Base-by-base conservation (phyloP, 306 rosid genomes). In the Fragaria ananassa region DNA sequence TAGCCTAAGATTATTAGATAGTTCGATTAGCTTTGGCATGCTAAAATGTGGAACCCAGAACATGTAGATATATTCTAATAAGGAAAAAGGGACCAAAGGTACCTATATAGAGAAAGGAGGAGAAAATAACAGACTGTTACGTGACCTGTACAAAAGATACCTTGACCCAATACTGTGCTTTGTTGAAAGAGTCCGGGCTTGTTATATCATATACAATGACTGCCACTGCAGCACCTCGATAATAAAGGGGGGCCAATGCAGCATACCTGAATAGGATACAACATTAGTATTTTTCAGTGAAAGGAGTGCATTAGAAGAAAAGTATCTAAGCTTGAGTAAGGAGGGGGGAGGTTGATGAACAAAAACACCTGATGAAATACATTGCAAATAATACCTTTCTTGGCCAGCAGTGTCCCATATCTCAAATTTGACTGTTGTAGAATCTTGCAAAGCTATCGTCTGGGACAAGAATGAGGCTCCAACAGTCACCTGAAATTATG, bases 341-440 rank as follows among this genome's bases (percentile, higher is more conserved):
- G 67, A 73, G 68, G 50, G 63, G 65, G 29, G 42, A 58, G 53
- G 71, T 8, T 25, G 67, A 71, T 49, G 21, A 74, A 63, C 18
- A 49, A 75, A 58, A 46, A 23, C 13, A 57, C 17, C 1, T 12
- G n/a, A 68, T 68, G 15, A 68, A 54, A 75, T 17, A 21, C 60
- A 79, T 51, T 46, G 75, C 21, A 31, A 57, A 60, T 27, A 76
- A 50, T 82, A 96, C 99, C 99, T 96, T 90, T 96, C 98, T 79
- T 96, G 99, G 70, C 99, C 99, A 80, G 99, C 99, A 56, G 99
- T 96, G 80, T 96, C 99, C 99, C 99, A 96, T 83, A 96, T 96
- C 91, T 96, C 99, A 85, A 96, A 96, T 87, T 96, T 96, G 78
- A 96, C 99, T 0, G 98, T 96, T 42, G 99, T 91, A 56, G 99